Percentiles rank a stretch among this genome's conserved stretches.
Evolutionary conservation across 2,329 filamentous ascomycete species (phyloP).

Genomic region (Penicillium sp.): DNA sequence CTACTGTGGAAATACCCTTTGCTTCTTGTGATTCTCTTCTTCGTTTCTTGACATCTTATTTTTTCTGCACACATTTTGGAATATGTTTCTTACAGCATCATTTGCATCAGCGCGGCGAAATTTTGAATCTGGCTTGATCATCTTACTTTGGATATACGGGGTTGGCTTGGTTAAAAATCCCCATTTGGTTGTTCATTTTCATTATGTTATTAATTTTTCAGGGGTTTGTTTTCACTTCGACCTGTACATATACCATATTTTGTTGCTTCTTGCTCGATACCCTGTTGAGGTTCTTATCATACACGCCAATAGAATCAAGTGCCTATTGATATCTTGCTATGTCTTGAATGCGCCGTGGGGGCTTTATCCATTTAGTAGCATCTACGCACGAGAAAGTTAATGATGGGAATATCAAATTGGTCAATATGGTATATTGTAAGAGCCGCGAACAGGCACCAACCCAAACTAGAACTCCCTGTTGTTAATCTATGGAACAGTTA

Average conservation of each 20-base stretch:
- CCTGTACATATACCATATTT: background rate
- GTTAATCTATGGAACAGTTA: no score
- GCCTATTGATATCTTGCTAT: background rate
- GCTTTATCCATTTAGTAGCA: no score
- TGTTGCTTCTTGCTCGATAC: conserved; percentile 1
- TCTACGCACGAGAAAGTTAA: no score
- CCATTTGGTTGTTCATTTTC: background rate
- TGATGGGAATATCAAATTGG: no score
- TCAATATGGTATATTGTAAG: no score
- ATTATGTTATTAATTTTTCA: background rate
- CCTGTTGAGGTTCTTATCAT: background rate
- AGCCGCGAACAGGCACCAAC: no score
- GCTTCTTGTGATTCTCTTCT: conserved; percentile 3
- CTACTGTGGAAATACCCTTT: conserved; percentile 2
- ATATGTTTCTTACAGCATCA: background rate
- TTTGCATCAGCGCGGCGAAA: conserved; percentile 30
- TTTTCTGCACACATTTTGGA: conserved; percentile 2
- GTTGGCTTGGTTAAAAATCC: conserved; percentile 1
- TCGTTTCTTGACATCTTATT: background rate
- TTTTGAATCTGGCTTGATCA: conserved; percentile 13
- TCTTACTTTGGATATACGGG: conserved; percentile 4
- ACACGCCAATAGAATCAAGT: background rate
- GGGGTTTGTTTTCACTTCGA: background rate
- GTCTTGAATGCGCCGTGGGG: no score
- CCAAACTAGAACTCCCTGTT: no score